Base-by-base conservation (phyloP, 495 filamentous ascomycete species). In the Barbatosphaeria neglecta region DNA sequence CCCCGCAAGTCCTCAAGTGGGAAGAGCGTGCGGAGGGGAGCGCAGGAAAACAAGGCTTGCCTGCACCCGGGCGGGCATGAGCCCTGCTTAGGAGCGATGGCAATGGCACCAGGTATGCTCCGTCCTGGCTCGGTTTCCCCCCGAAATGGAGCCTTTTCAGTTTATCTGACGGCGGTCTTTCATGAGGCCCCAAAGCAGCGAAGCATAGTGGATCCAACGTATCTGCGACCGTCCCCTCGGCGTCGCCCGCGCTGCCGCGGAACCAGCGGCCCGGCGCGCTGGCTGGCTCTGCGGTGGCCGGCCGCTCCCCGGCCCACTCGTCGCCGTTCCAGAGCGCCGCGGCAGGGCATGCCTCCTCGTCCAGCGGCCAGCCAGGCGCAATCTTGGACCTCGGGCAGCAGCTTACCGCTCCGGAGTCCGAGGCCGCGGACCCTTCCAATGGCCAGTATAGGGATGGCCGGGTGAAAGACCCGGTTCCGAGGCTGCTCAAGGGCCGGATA, bases 401-500 rank as follows among this genome's bases (percentile, higher is more conserved):
- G 24, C 24, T 4, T 16, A 11, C 13, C 31, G 31, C 25, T 25
- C 50, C 1, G 37, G 43, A n/a, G 16, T 46, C 10, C 28, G 51
- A 19, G n/a, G 40, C 54, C 10, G 51, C 53, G 25, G 63, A 64
- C 27, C 50, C 47, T 15, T 43, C 54, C 15, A 45, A 40, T 22
- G 57, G 50, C 15, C 48, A 50, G 8, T 53, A 56, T n/a, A 59
- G 50, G 27, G 75, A 78, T 55, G 74, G 75, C 37, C 65, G 75
- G 8, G 70, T 78, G n/a, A 60, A 72, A 35, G 75, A 78, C 47
- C 73, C 73, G 6, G 71, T 78, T 1, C 74, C 75, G 2, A 75
- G 74, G 54, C 76, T 76, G 47, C 55, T 77, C 33, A 76, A 77
- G 50, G 73, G 74, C 35, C 74, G 73, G 43, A 76, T 69, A n/a